Conservation (phyloP, 2,329 filamentous ascomycete genomes). For the Aspergillus sp. region DNA sequence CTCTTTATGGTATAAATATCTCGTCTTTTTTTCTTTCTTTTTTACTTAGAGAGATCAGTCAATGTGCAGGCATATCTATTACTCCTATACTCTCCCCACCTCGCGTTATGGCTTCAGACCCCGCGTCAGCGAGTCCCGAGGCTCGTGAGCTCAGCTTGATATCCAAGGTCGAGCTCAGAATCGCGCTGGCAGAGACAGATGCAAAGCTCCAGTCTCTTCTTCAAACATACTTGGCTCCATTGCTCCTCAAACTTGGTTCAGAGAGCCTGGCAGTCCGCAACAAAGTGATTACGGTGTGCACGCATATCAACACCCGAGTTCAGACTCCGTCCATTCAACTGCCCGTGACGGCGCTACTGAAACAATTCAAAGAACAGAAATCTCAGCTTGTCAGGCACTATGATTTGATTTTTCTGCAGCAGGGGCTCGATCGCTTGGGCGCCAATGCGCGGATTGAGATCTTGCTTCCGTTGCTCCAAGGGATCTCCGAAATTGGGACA, state of each 20-base stretch:
- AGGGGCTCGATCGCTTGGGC: slow-evolving; percentile 62
- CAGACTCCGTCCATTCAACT: slow-evolving; percentile 62
- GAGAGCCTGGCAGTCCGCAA: slow-evolving; percentile 72
- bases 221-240: slow-evolving; percentile 68
- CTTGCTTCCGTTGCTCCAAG: slow-evolving; percentile 62
- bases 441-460: slow-evolving; percentile 61
- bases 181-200: slow-evolving; percentile 76
- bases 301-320: slow-evolving; percentile 62
- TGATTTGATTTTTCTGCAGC: slow-evolving; percentile 81
- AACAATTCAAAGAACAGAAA: slow-evolving; percentile 78
- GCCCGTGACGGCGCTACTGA: slow-evolving; percentile 74
- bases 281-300: slow-evolving; percentile 66
- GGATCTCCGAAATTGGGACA: slow-evolving; percentile 55
- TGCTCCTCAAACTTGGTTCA: slow-evolving; percentile 81
- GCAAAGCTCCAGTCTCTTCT: slow-evolving; percentile 72
- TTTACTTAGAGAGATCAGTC: neutral
- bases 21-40: neutral
- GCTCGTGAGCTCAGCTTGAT: slow-evolving; percentile 73
- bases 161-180: slow-evolving; percentile 77
- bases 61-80: slow-evolving; percentile 6
- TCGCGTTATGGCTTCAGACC: slow-evolving; percentile 26
- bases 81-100: slow-evolving; percentile 1
- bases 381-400: slow-evolving; percentile 76
- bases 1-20: neutral
- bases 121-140: slow-evolving; percentile 28